Percentiles rank a stretch among this genome's conserved stretches.
phyloP scores from a whole-genome alignment of 202 grass and related monocot species.

The Elaeis oleifera region DNA sequence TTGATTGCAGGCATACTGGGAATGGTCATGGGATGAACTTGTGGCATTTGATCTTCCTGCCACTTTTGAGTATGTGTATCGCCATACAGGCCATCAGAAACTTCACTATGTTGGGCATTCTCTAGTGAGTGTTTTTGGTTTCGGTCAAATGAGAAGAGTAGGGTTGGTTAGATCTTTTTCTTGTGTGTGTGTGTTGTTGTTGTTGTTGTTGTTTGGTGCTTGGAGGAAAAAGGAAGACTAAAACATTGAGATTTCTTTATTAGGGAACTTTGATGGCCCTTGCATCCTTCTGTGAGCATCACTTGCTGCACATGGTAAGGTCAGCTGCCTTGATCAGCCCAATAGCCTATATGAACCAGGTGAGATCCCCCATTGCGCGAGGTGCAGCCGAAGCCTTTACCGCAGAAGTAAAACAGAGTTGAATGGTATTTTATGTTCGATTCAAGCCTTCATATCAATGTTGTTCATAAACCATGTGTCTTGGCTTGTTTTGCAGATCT shows the following conservation, averaged over 20 bases:
- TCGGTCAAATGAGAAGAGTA: background rate
- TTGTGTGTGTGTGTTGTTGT: no score
- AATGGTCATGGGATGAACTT: slow-evolving; percentile 53
- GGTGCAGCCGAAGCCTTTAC: slow-evolving; percentile 29
- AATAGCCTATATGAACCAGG: slow-evolving; percentile 41
- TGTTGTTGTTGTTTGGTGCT: no score
- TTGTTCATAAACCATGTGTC: background rate
- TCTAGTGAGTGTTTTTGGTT: slow-evolving; percentile 34
- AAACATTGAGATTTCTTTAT: background rate
- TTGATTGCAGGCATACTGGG: slow-evolving; percentile 43
- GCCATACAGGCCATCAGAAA: slow-evolving; percentile 37
- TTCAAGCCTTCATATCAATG: background rate
- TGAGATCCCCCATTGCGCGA: slow-evolving; percentile 28
- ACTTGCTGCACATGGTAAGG: slow-evolving; percentile 33
- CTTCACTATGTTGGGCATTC: slow-evolving; percentile 60
- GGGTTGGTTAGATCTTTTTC: no score
- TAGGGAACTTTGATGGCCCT: slow-evolving; percentile 61
- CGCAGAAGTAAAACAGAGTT: slow-evolving; percentile 36
- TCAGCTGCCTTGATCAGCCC: slow-evolving; percentile 57
- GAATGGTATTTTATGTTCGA: background rate
- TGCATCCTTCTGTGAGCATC: slow-evolving; percentile 47
- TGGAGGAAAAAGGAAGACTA: no score
- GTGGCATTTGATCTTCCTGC: slow-evolving; percentile 61
- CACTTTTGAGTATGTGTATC: slow-evolving; percentile 35
- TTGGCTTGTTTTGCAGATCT: slow-evolving; percentile 23